Evolutionary conservation across 805 yeast species (phyloP).

Genomic region (Suhomyces xylopsoci): DNA sequence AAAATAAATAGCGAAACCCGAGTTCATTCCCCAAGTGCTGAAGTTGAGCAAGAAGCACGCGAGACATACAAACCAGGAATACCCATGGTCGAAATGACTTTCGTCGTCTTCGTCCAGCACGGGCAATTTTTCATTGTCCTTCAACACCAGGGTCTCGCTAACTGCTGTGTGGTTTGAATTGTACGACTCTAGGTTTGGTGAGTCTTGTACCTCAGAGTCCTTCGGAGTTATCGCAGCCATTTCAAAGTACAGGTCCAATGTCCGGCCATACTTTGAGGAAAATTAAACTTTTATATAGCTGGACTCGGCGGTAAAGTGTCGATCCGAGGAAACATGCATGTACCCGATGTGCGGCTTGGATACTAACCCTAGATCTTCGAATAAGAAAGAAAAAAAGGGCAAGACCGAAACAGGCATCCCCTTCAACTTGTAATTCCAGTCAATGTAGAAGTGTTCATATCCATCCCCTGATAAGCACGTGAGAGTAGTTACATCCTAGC

Average conservation of each 20-base stretch:
- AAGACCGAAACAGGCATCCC: not conserved
- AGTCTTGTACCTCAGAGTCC: not conserved
- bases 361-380: not conserved
- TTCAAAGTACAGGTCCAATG: not conserved
- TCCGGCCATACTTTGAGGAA: not conserved
- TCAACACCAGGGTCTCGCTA: not conserved
- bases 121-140: not conserved
- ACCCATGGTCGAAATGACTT: conserved; percentile 19
- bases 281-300: not conserved
- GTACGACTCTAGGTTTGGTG: not conserved
- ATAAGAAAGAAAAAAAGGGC: not conserved
- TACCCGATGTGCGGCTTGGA: not conserved
- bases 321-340: not conserved
- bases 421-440: too few relatives aligned
- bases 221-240: not conserved
- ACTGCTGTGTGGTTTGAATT: not conserved
- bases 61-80: conserved; percentile 22
- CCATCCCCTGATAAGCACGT: not conserved
- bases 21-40: conserved; percentile 26
- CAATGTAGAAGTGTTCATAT: not conserved
- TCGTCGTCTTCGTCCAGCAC: not conserved
- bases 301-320: not conserved
- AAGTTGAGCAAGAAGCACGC: conserved; percentile 19
- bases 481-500: too few relatives aligned
- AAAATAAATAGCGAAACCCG: conserved; percentile 23